Evolutionary conservation across 768 basidiomycete genomes (phyloP).

Genomic region (Fistulinella prunicolor): DNA sequence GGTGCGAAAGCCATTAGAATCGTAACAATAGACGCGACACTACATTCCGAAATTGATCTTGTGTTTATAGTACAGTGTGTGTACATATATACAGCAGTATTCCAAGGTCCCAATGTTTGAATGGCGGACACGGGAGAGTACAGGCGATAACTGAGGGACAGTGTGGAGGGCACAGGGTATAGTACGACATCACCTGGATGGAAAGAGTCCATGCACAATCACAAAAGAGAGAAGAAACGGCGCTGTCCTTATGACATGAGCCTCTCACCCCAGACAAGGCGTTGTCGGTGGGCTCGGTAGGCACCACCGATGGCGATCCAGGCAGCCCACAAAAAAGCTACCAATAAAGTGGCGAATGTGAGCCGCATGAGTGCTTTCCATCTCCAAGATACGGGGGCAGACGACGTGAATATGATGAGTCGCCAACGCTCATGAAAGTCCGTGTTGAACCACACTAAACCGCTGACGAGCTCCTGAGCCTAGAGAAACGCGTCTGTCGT

Average conservation of each 20-base stretch:
- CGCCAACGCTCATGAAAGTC: conserved; percentile 77
- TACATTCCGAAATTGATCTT: not conserved
- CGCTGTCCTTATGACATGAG: conserved; percentile 57
- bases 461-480: conserved; percentile 63
- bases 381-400: conserved; percentile 67
- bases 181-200: not conserved
- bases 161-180: not conserved
- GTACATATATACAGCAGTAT: conserved; percentile 13
- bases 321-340: conserved; percentile 56
- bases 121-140: not conserved
- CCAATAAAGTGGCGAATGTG: conserved; percentile 54
- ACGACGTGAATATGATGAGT: conserved; percentile 67
- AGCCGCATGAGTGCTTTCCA: conserved; percentile 66
- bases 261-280: conserved; percentile 77
- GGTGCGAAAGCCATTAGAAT: conserved; percentile 62
- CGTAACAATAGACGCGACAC: not conserved
- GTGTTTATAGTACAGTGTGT: conserved; percentile 16
- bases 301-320: conserved; percentile 65
- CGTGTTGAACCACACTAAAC: conserved; percentile 74
- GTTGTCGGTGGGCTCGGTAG: conserved; percentile 69
- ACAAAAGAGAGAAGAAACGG: not conserved
- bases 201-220: not conserved
- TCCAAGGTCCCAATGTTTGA: not conserved
- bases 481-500: conserved; percentile 21
- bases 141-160: not conserved